Evolutionary conservation across 352 stramenopile species (phyloP), one percentile per base, ranked within the genome.

Genomic region (Globisporangium paroecandrum): DNA sequence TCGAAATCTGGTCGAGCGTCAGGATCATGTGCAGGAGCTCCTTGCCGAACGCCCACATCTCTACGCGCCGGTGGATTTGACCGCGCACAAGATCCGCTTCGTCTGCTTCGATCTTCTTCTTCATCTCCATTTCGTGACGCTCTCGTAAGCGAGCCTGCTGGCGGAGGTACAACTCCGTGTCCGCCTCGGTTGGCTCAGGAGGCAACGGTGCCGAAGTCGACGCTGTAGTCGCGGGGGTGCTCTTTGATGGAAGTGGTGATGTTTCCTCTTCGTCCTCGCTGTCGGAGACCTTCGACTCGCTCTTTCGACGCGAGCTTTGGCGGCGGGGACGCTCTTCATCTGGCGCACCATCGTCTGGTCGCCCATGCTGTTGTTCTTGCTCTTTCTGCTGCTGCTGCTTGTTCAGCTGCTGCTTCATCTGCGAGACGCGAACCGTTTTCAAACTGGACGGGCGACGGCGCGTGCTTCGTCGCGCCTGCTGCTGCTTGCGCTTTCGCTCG

Each of bases 41-140:
- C 59, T 96, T 96, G 4, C 83, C 86, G 70, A 85, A 93, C 22
- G 88, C 83, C 88, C 88, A 96, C 83, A 90, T 87, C 66, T 93
- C 83, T 20, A 96, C 76, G 34, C 78, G 76, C 1, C 74, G 78
- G 65, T 94, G 88, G 53, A 94, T 93, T 63, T 91, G 75, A 9
- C 85, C 83, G 1, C 86, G 83, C 18, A 96, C 78, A 46, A 79
- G 74, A 69, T 96, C 88, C 4, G 88, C 85, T 78, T 94, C 83
- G 24, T 93, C 83, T 24, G 87, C 85, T 18, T 96, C 83, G 29
- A 82, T 69, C 58, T 89, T 90, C 72, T 92, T 91, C 67, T 89
- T 90, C 73, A 90, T 82, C 61, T 94, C 82, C 55, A 92, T 62
- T 36, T 94, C 85, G 47, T 96, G 86, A 18, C 85, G 83, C 57